A percentile compares a stretch with the other conserved stretches of the same genome.
Conservation (phyloP, 176 grass and related monocot species). For the Coix lacrymajobi region DNA sequence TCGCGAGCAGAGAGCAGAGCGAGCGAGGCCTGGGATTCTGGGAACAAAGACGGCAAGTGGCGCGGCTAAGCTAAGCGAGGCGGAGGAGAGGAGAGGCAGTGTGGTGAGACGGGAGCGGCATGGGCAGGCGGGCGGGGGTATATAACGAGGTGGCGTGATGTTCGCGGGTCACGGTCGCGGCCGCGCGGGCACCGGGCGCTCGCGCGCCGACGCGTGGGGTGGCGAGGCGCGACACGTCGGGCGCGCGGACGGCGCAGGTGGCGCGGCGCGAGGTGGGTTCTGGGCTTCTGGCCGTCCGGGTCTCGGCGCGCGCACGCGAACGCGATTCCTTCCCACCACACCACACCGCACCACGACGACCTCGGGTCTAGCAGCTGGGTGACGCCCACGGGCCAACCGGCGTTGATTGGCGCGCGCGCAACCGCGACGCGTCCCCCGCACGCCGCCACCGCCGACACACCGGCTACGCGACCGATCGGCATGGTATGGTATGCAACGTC, state of each 20-base stretch:
- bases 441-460: background rate
- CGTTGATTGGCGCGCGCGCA: slow-evolving; percentile 24
- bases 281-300: background rate
- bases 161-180: slow-evolving; percentile 6
- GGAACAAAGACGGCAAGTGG: background rate
- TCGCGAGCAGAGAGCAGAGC: background rate
- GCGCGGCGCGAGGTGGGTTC: slow-evolving; percentile 11
- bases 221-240: slow-evolving; percentile 34
- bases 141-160: slow-evolving; percentile 35
- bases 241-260: slow-evolving; percentile 22
- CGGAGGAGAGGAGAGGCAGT: background rate
- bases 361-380: background rate
- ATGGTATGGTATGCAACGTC: background rate
- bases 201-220: slow-evolving; percentile 5
- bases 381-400: slow-evolving; percentile 38
- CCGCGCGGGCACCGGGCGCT: background rate
- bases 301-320: slow-evolving; percentile 17
- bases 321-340: background rate
- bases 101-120: background rate
- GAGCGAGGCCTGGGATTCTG: no score
- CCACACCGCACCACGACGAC: background rate
- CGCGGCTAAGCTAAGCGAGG: background rate
- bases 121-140: background rate
- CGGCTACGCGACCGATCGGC: background rate
- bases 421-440: slow-evolving; percentile 25